Base-by-base conservation (phyloP, 306 rosid genomes). In the Citrullus mucosospermus region DNA sequence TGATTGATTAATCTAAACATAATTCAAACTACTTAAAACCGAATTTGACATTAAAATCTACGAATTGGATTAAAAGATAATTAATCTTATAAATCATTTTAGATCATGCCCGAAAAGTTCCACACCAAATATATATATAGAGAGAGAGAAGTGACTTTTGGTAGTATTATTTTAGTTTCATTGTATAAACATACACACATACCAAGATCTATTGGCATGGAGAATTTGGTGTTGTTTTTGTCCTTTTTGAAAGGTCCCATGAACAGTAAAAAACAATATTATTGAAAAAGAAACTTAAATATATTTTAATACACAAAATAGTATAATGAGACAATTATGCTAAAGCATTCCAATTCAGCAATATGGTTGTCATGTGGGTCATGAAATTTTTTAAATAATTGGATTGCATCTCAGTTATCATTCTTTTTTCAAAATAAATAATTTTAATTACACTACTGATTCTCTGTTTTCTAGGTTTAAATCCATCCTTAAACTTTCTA, bases 291-390 rank as follows among this genome's bases (percentile, higher is more conserved):
- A 18, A 71, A 48, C 6, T 46, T n/a, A 70, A 70, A 51, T 17
- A 55, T 39, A 69, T 39, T 32, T n/a, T 69, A 44, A 12, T 68
- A 62, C 44, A 11, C 44, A 11, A 22, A 66, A 72, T 28, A 72
- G 59, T 16, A 50, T n/a, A 48, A 72, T 72, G 77, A 72, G 77
- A 72, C 77, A 72, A 72, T 72, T 50, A 72, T 72, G 77, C 77
- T 14, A 50, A 72, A 50, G 77, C 77, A 50, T 72, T 72, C 77
- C 77, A 46, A 72, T 72, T 72, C 60, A 72, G 77, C 77, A 72
- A 48, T 15, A 7, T 72, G 77, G 77, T 72, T 72, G 59, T 72
- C 77, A 72, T 50, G 77, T 72, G 77, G 60, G 41, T 13, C 77
- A 48, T 72, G 0, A 13, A 7, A 13, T 22, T 67, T 48, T 71